phyloP scores from a whole-genome alignment of 345 rosid genomes.

The Sapria himalayana region DNA sequence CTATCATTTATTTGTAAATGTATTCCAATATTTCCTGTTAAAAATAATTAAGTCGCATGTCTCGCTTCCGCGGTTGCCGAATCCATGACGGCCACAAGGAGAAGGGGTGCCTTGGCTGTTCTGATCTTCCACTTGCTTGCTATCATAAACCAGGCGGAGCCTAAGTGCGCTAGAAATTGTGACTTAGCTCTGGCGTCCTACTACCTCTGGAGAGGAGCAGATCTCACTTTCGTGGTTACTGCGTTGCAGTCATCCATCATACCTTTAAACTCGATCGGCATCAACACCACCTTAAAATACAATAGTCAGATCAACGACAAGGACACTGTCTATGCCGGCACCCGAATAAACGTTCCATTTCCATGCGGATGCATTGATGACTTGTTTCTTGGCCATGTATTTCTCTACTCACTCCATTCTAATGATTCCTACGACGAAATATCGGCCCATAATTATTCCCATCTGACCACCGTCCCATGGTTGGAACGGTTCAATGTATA shows the following conservation, averaged over 20 bases:
- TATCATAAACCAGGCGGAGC: no score
- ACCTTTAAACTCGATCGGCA: not conserved
- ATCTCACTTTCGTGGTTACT: conserved; percentile 23
- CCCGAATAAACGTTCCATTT: conserved; percentile 42
- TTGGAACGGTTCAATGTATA: conserved; percentile 17
- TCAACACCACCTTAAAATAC: conserved; percentile 15
- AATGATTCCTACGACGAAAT: conserved; percentile 16
- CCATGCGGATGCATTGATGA: conserved; percentile 39
- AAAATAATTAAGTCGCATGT: no score
- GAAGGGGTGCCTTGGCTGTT: no score
- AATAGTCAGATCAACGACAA: conserved; percentile 15
- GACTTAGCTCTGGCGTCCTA: conserved; percentile 39
- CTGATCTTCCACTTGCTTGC: no score
- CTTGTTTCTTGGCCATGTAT: conserved; percentile 28
- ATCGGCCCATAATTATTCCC: conserved; percentile 16
- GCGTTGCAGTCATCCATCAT: conserved; percentile 11
- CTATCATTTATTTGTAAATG: no score
- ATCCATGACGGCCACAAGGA: no score
- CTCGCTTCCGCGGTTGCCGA: no score
- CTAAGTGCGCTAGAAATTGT: conserved; percentile 25
- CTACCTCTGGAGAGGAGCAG: conserved; percentile 21
- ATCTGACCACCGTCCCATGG: conserved; percentile 22
- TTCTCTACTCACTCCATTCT: conserved; percentile 9
- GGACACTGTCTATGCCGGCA: conserved; percentile 13
- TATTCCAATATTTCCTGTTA: no score